Conservation (phyloP, 371 early-diverging fungal genomes). For the Sanchytrium tribonematis region DNA sequence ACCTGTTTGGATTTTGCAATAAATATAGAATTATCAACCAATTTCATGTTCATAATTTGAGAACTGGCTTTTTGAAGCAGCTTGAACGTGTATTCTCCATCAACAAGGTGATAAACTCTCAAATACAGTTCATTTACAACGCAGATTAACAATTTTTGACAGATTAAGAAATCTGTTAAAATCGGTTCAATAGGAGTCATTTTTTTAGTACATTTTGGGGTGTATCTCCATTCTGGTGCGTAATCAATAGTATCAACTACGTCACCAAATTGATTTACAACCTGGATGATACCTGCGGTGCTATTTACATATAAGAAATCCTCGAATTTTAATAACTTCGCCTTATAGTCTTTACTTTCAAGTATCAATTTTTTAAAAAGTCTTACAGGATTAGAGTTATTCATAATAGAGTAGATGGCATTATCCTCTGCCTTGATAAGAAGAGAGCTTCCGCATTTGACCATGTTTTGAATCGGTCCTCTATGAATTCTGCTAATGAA, state of each 20-base stretch:
- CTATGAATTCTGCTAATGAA: not conserved
- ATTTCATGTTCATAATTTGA: not conserved
- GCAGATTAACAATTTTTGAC: not conserved
- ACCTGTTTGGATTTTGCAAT: not conserved
- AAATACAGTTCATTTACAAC: not conserved
- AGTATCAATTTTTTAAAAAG: not conserved
- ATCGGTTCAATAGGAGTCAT: not conserved
- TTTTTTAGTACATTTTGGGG: not conserved
- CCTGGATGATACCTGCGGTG: not conserved
- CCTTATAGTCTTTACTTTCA: not conserved
- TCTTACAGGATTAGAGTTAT: not conserved
- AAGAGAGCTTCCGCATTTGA: not conserved
- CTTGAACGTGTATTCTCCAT: not conserved
- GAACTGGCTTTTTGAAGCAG: not conserved
- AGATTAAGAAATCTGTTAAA: not conserved
- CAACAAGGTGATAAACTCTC: not conserved
- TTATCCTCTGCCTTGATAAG: not conserved
- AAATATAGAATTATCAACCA: not conserved
- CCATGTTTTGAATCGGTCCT: not conserved
- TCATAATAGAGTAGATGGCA: not conserved
- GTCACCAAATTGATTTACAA: not conserved
- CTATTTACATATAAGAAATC: not conserved
- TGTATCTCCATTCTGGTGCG: not conserved
- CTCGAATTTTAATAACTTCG: not conserved
- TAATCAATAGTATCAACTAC: not conserved